phyloP scores from a whole-genome alignment of 257 asterid genomes.

The Petunia secreta region DNA sequence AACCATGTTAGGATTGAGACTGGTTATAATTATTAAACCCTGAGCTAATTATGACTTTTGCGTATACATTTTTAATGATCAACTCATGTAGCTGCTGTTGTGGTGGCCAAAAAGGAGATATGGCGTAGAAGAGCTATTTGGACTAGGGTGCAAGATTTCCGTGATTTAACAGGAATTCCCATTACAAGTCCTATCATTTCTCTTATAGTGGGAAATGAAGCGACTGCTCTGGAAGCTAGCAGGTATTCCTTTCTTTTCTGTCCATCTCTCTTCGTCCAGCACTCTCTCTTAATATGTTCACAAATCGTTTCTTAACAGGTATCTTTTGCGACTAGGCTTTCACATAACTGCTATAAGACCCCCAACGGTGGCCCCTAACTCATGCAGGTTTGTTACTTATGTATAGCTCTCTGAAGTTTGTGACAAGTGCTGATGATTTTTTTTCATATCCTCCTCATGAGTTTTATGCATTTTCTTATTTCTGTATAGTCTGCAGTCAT shows the following conservation, averaged over 20 bases:
- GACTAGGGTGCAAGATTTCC: conserved; percentile 68
- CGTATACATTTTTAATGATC: neutral
- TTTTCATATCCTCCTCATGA: neutral
- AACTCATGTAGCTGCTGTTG: conserved; percentile 64
- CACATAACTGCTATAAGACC: conserved; percentile 93
- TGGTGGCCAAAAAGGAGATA: conserved; percentile 70
- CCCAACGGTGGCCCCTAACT: conserved; percentile 94
- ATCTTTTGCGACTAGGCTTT: conserved; percentile 76
- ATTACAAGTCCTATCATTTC: conserved; percentile 53
- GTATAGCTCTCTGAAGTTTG: neutral
- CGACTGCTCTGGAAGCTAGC: conserved; percentile 92
- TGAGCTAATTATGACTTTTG: neutral
- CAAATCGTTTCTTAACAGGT: conserved; percentile 53
- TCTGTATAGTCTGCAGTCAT: neutral
- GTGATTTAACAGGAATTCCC: conserved; percentile 48
- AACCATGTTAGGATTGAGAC: neutral
- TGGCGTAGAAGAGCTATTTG: conserved; percentile 78
- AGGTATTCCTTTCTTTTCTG: conserved; percentile 46
- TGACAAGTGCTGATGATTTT: neutral
- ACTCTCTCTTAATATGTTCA: conserved; percentile 30
- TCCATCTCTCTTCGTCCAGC: conserved; percentile 7
- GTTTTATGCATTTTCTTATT: neutral
- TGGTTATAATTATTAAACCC: neutral
- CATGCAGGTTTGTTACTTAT: conserved; percentile 76
- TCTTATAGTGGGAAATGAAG: conserved; percentile 81